Evolutionary conservation across 495 filamentous ascomycete genomes (phyloP), one percentile per base, ranked within the genome.

Genomic region (Penicillium flavigenum): DNA sequence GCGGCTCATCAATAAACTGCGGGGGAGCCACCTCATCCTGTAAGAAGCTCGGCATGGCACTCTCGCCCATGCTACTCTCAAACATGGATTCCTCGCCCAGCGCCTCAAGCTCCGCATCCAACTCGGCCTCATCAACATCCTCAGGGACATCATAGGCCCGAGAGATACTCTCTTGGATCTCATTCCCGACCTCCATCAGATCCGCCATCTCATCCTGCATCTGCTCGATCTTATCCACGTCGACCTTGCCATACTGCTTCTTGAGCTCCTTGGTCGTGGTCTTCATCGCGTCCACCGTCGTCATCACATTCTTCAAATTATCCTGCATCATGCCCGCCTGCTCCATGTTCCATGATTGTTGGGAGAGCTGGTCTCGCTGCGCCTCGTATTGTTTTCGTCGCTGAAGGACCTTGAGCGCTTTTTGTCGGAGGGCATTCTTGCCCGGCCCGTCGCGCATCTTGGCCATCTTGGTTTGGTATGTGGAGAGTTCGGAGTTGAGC

Each of bases 171-270:
- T 99, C 94, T 72, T 99, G 90, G 55, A 99, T 99, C 75, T 98
- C 94, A 73, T 98, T 98, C 3, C 95, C 94, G 39, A 97, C 85
- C 65, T 98, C 95, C 85, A 98, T 89, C 74, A 98, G 65, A 75
- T 98, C 94, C 36, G 91, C 91, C 93, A 98, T 98, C 79, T 98
- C 94, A 70, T 98, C 94, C 81, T 98, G 94, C 81, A 98, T 85
- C 57, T 88, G 82, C 81, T 98, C 94, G 64, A 98, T 96, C 83
- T 96, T 90, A 74, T 98, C 95, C 32, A 98, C 86, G 63, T 98
- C 87, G 58, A 98, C 86, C 77, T 96, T 96, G 60, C 94, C 92
- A 71, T 97, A 98, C 77, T 98, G 95, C 72, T 96, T 92, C 65
- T 84, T 84, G 55, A 98, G 79, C 52, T 89, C 86, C 78, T 97